phyloP scores from a whole-genome alignment of 1,284 basidiomycete genomes.

The Ustanciosporium gigantosporum region DNA sequence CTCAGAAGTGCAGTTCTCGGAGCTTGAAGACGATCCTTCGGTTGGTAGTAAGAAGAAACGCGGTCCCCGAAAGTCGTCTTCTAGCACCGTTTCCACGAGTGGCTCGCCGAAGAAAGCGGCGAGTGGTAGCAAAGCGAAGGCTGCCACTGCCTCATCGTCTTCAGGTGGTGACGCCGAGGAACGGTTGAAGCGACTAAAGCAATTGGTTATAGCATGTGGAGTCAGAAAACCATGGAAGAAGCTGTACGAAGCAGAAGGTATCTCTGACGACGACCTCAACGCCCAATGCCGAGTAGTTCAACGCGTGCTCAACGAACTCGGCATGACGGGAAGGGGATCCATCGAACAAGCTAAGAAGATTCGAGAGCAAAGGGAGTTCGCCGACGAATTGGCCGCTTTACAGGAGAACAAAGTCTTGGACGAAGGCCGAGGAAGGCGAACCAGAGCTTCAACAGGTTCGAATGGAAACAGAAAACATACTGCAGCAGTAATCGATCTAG shows the following conservation, averaged over 20 bases:
- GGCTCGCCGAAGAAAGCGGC: too few species aligned
- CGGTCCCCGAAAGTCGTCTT: neutral
- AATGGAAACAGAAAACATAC: conserved; percentile 2
- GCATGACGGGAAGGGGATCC: conserved; percentile 29
- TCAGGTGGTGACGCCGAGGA: conserved; percentile 19
- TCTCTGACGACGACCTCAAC: conserved; percentile 5
- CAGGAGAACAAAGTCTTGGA: conserved; percentile 16
- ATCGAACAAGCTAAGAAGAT: conserved; percentile 32
- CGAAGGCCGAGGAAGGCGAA: neutral
- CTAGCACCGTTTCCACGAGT: neutral
- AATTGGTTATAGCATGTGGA: conserved; percentile 31
- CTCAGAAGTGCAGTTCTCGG: conserved; percentile 7
- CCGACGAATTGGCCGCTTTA: conserved; percentile 20
- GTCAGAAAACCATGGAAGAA: conserved; percentile 38
- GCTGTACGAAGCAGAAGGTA: conserved; percentile 23
- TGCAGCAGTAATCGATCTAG: too few species aligned
- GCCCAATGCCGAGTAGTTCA: conserved; percentile 23
- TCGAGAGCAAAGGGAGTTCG: conserved; percentile 25
- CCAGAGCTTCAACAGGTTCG: neutral
- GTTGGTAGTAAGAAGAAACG: neutral
- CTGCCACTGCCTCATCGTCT: too few species aligned
- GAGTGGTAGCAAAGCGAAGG: conserved; percentile 1
- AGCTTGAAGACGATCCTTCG: conserved; percentile 28
- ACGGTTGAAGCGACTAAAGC: conserved; percentile 21
- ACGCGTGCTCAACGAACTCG: conserved; percentile 21